Conservation (phyloP, 1,139 yeast genomes). For the Yamadazyma mexicana region DNA sequence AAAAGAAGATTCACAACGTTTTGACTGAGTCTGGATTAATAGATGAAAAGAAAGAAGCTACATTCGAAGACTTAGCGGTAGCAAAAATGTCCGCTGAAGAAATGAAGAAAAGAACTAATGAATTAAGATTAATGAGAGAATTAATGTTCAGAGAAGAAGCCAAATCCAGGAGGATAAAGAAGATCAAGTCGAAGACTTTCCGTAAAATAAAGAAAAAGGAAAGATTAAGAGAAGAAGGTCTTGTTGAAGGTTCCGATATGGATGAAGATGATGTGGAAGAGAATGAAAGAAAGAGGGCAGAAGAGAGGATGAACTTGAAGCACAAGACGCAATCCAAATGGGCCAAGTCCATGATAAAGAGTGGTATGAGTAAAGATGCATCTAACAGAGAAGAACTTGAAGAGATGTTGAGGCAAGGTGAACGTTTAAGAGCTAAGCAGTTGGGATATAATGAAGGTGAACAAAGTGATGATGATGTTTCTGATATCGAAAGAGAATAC, state of each 20-base stretch:
- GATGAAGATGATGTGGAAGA: constrained; percentile 58
- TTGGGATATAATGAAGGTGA: constrained; percentile 65
- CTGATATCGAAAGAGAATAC: constrained; percentile 53
- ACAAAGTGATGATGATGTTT: constrained; percentile 46
- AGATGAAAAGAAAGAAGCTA: constrained; percentile 75
- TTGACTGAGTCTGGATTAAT: constrained; percentile 64
- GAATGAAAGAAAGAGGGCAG: constrained; percentile 72
- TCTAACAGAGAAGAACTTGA: constrained; percentile 85
- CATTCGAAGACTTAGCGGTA: constrained; percentile 85
- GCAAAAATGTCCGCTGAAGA: constrained; percentile 83
- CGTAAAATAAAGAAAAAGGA: constrained; percentile 88
- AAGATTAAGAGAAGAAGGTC: constrained; percentile 62
- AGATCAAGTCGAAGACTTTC: constrained; percentile 89
- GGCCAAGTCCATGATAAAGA: constrained; percentile 89
- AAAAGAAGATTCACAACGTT: constrained; percentile 61
- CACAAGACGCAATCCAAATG: constrained; percentile 87
- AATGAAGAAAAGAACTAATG: constrained; percentile 71
- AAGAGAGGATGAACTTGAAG: constrained; percentile 87
- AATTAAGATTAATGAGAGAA: constrained; percentile 89
- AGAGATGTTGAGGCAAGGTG: constrained; percentile 90
- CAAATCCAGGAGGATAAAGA: constrained; percentile 86
- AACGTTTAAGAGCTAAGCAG: constrained; percentile 70
- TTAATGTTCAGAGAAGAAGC: constrained; percentile 94
- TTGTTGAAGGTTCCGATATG: constrained; percentile 61
- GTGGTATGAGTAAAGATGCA: constrained; percentile 87